Conservation (phyloP, 2,329 filamentous ascomycete species). For the Pyrenochaeta sp. region DNA sequence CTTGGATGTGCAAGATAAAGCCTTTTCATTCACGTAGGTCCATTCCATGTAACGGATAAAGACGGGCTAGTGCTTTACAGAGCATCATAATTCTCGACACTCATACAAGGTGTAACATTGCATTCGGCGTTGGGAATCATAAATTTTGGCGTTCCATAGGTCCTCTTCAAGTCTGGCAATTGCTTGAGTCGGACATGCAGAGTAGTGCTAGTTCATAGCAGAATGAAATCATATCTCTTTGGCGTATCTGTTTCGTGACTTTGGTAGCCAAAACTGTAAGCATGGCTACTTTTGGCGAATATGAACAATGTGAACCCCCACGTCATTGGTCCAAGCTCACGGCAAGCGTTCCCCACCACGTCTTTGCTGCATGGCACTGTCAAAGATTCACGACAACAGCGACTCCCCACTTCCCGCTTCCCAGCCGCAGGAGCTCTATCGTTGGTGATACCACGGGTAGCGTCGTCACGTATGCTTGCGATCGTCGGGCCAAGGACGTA, state of each 20-base stretch:
- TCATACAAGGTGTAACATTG: background rate
- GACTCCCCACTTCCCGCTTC: background rate
- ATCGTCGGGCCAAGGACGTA: too few relatives aligned
- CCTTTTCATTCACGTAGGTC: background rate
- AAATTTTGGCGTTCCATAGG: background rate
- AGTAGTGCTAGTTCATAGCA: background rate
- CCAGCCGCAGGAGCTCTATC: too few relatives aligned
- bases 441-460: too few relatives aligned
- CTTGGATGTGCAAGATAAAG: conserved; percentile 34
- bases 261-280: too few relatives aligned
- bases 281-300: too few relatives aligned
- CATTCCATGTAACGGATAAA: background rate
- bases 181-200: background rate
- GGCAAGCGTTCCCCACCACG: background rate
- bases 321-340: background rate
- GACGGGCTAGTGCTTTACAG: background rate
- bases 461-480: too few relatives aligned
- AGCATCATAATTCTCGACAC: background rate
- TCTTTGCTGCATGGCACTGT: background rate
- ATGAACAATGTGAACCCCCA: background rate
- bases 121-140: background rate
- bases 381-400: background rate
- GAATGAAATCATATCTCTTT: background rate
- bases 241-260: background rate
- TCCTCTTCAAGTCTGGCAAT: background rate